Conservation (phyloP, 108 stramenopile genomes). For the Conticribra guillardii region DNA sequence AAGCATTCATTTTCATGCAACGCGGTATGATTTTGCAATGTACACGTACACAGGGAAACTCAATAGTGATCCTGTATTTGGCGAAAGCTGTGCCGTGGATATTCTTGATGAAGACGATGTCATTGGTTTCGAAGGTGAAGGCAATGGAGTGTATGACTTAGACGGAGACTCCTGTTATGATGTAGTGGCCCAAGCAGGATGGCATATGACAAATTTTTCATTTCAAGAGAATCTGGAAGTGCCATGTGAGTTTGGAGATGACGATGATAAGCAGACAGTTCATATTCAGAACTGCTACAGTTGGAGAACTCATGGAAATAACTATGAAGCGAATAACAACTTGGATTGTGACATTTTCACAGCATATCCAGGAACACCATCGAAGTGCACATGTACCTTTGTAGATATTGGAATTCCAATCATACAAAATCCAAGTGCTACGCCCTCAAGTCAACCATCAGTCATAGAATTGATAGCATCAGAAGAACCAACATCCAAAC, state of each 20-base stretch:
- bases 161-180: constrained; percentile 18
- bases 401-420: constrained; percentile 8
- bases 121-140: neutral
- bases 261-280: neutral
- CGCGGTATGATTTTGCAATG: constrained; percentile 9
- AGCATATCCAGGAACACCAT: constrained; percentile 1
- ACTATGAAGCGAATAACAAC: neutral
- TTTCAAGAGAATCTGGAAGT: constrained; percentile 19
- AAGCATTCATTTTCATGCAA: constrained; percentile 14
- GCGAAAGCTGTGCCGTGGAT: constrained; percentile 11
- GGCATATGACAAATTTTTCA: constrained; percentile 5
- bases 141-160: constrained; percentile 7
- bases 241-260: constrained; percentile 11
- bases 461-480: too few species aligned
- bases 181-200: constrained; percentile 8
- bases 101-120: neutral
- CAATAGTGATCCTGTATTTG: constrained; percentile 13
- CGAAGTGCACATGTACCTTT: constrained; percentile 6
- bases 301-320: constrained; percentile 9
- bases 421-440: neutral
- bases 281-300: constrained; percentile 11
- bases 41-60: constrained; percentile 7
- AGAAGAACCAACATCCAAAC: neutral
- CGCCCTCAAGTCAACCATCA: neutral
- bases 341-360: neutral